Evolutionary conservation across 805 yeast species (phyloP).

Genomic region (Grigorovia yakushimaensis): DNA sequence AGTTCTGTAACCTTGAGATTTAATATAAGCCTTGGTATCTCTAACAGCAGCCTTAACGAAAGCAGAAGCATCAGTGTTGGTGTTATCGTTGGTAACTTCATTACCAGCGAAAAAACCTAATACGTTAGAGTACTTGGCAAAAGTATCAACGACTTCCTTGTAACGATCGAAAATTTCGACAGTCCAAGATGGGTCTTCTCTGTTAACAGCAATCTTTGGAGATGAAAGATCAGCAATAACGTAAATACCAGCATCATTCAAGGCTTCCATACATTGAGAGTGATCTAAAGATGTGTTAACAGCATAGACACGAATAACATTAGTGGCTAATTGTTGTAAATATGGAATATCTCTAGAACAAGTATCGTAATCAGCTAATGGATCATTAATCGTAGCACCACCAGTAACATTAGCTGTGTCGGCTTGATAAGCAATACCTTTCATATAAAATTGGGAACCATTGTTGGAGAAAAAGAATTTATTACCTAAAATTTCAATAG

Average conservation of each 20-base stretch:
- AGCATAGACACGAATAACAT: constrained; percentile 70
- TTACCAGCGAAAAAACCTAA: constrained; percentile 83
- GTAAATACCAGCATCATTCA: constrained; percentile 69
- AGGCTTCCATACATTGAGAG: constrained; percentile 53
- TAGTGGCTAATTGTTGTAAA: constrained; percentile 50
- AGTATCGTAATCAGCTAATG: constrained; percentile 49
- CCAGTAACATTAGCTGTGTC: constrained; percentile 44
- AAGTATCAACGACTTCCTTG: constrained; percentile 56
- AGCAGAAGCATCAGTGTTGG: constrained; percentile 68
- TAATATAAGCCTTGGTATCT: constrained; percentile 63
- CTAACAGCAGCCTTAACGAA: constrained; percentile 77
- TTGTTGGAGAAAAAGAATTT: constrained; percentile 68
- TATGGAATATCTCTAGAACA: constrained; percentile 72
- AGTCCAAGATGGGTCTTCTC: constrained; percentile 55
- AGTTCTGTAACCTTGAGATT: constrained; percentile 47
- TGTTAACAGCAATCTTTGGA: constrained; percentile 54
- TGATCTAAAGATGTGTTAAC: constrained; percentile 57
- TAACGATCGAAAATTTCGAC: constrained; percentile 56
- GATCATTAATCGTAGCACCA: constrained; percentile 49
- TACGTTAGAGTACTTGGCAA: constrained; percentile 60
- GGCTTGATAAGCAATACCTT: constrained; percentile 74
- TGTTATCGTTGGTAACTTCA: constrained; percentile 60
- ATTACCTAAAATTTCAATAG: constrained; percentile 66
- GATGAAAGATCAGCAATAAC: constrained; percentile 71
- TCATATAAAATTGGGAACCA: constrained; percentile 69